phyloP scores from a whole-genome alignment of 768 basidiomycete species.

The Termitomyces sp. region DNA sequence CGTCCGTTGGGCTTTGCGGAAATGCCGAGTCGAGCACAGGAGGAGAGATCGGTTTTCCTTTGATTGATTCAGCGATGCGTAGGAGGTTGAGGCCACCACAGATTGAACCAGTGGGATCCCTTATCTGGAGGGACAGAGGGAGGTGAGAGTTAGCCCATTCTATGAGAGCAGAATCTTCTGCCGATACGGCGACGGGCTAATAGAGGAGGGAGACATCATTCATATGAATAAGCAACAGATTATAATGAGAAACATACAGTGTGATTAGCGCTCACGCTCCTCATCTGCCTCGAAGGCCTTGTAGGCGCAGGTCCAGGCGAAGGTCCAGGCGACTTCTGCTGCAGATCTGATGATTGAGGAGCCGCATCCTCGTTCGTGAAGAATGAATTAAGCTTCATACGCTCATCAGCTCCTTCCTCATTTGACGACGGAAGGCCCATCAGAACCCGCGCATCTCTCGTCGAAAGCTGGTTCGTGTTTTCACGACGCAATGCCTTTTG shows the following conservation, averaged over 20 bases:
- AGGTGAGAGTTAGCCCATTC: conserved; percentile 90
- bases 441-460: conserved; percentile 72
- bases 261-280: conserved; percentile 35
- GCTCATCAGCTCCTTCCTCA: conserved; percentile 40
- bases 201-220: background rate
- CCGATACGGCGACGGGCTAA: conserved; percentile 2
- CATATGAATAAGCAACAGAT: conserved; percentile 4
- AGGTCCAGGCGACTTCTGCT: background rate
- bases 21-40: conserved; percentile 80
- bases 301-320: conserved; percentile 41
- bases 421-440: conserved; percentile 51
- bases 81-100: conserved; percentile 77
- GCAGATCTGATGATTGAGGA: conserved; percentile 12
- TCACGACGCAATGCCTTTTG: conserved; percentile 85
- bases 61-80: conserved; percentile 81
- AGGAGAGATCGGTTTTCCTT: conserved; percentile 60
- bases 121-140: conserved; percentile 58
- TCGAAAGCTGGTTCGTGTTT: conserved; percentile 79
- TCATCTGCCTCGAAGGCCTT: conserved; percentile 64
- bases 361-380: conserved; percentile 25
- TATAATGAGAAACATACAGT: conserved; percentile 19
- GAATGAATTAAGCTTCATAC: conserved; percentile 51
- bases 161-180: conserved; percentile 54
- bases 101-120: conserved; percentile 37
- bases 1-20: conserved; percentile 61